Base-by-base conservation (phyloP, 805 yeast species). In the Starmerella etchellsii region DNA sequence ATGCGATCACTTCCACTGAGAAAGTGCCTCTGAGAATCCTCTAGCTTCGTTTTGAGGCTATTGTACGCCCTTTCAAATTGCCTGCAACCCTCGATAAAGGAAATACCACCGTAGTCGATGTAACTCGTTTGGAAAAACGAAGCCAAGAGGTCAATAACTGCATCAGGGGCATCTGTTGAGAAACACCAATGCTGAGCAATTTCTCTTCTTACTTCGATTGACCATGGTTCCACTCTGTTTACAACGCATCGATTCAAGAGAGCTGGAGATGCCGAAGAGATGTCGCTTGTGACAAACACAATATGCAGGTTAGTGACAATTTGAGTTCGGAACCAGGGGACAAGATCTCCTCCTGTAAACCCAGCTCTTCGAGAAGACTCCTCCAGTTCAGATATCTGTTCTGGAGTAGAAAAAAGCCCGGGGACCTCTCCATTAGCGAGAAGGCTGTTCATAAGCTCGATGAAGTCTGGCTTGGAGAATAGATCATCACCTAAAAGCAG, bases 341-440 rank as follows among this genome's bases (percentile, higher is more conserved):
- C 76, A 2, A 80, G 54, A 53, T 85, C 95, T 5, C 78, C 42
- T 3, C 44, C 44, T 5, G 23, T 29, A 26, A 27, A 40, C 4
- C 44, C 48, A 5, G 44, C 35, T 6, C 45, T 31, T 13, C 39
- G 16, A 14, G 42, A 34, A 4, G 24, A 21, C 16, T 43, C 46
- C 31, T 42, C 50, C 3, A 46, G 37, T 31, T 40, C 45, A 10
- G 37, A 30, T 3, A 14, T 19, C 15, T 41, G 45, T 11, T 46
- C 50, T 1, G 37, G 24, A 0, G 76, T 85, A 41, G 73, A 81
- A 57, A 83, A 88, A 13, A 88, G 62, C 3, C 94, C 95, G 1
- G 95, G 95, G 29, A 85, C 69, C 53, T 88, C 96, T 0, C 94
- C 81, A 58, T 88, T 88, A 0, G 96, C 95, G 29, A 88, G 66